Evolutionary conservation across 192 early-diverging fungal species (phyloP).

Genomic region (Backusella australiensis): DNA sequence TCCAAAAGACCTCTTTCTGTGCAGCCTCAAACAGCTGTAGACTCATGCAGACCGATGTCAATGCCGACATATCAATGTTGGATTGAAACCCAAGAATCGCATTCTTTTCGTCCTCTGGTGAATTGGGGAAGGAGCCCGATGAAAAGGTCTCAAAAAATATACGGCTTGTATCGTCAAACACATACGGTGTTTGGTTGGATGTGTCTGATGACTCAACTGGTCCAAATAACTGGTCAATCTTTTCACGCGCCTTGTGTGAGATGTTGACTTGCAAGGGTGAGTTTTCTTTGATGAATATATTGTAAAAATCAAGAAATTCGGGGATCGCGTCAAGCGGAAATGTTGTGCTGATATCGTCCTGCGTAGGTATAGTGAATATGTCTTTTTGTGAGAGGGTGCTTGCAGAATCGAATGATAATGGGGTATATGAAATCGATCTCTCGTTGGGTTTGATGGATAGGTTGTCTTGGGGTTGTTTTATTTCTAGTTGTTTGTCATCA

Average conservation of each 20-base stretch:
- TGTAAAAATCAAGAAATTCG: constrained; percentile 19
- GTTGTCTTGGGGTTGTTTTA: not conserved
- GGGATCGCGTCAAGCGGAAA: not conserved
- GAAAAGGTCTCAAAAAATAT: not conserved
- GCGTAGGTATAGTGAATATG: not conserved
- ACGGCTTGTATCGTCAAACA: not conserved
- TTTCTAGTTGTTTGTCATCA: not conserved
- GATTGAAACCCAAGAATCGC: not conserved
- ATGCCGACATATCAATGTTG: not conserved
- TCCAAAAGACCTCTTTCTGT: constrained; percentile 20
- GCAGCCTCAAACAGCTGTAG: constrained; percentile 3
- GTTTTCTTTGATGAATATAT: constrained; percentile 12
- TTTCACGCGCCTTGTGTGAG: constrained; percentile 5
- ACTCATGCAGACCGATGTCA: not conserved
- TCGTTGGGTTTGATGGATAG: not conserved
- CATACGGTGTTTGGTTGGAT: not conserved
- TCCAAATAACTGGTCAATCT: not conserved
- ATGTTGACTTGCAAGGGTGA: constrained; percentile 22
- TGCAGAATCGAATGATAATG: not conserved
- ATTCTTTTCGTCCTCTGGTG: not conserved
- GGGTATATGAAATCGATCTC: not conserved
- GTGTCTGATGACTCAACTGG: not conserved
- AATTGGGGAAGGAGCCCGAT: not conserved
- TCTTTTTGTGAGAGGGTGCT: not conserved
- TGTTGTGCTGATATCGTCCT: not conserved